These are phyloP conservation scores for Aspergillus sclerotialis DNA, from an alignment of 2,329 filamentous ascomycete species.

Conservation along the genomic window DNA sequence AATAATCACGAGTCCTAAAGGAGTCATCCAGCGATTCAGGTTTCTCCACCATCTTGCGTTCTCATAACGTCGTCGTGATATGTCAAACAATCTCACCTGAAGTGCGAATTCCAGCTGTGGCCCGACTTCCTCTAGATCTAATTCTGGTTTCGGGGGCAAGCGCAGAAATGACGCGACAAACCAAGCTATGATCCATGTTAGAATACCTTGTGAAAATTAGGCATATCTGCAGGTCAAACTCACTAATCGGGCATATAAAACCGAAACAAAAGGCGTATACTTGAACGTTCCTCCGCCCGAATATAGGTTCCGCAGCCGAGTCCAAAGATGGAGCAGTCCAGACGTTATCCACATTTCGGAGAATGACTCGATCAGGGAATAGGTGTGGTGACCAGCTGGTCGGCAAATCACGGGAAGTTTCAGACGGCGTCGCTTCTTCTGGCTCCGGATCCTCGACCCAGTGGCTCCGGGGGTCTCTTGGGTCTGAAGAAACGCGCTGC, in stretches of 20 bases:
- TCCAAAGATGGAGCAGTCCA: constrained; percentile 70
- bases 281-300: constrained; percentile 66
- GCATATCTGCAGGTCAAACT: too few relatives aligned
- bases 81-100: constrained; percentile 35
- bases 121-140: constrained; percentile 42
- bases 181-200: constrained; percentile 52
- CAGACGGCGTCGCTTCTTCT: constrained; percentile 22
- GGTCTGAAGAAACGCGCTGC: constrained; percentile 14
- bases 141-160: constrained; percentile 52
- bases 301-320: constrained; percentile 55
- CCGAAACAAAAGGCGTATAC: constrained; percentile 68
- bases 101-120: constrained; percentile 38
- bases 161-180: constrained; percentile 71
- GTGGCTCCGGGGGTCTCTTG: constrained; percentile 37
- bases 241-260: constrained; percentile 69
- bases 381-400: constrained; percentile 69
- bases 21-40: constrained; percentile 55
- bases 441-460: constrained; percentile 30
- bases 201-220: background rate
- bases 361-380: constrained; percentile 54
- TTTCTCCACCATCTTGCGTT: constrained; percentile 61
- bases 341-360: constrained; percentile 47
- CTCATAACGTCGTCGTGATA: constrained; percentile 45
- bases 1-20: constrained; percentile 50
- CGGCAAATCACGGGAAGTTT: constrained; percentile 46